Evolutionary conservation across 495 filamentous ascomycete genomes (phyloP).

Genomic region (Hypomontagnella submonticulosa): DNA sequence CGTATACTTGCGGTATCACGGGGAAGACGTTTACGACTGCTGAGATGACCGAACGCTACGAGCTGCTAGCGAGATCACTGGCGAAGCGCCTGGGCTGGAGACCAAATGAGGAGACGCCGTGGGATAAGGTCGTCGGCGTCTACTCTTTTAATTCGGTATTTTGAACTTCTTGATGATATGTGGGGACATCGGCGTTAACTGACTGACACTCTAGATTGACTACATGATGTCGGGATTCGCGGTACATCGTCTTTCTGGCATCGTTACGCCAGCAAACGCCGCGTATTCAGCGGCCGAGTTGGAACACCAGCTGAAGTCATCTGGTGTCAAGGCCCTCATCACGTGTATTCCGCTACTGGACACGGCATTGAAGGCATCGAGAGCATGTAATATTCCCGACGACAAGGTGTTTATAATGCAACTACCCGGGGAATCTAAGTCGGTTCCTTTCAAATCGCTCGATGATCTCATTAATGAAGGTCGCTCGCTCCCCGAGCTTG

Average conservation of each 20-base stretch:
- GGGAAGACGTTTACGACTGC: constrained; percentile 75
- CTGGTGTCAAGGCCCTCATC: constrained; percentile 78
- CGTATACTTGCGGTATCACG: constrained; percentile 84
- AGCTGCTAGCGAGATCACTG: constrained; percentile 75
- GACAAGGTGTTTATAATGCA: constrained; percentile 80
- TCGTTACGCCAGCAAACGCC: constrained; percentile 84
- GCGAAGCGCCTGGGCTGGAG: constrained; percentile 79
- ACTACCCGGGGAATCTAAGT: constrained; percentile 66
- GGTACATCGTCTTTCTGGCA: constrained; percentile 77
- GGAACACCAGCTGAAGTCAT: constrained; percentile 80
- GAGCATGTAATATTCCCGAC: constrained; percentile 72
- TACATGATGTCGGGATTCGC: constrained; percentile 80
- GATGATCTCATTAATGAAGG: constrained; percentile 75
- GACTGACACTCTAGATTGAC: constrained; percentile 71
- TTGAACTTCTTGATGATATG: background rate
- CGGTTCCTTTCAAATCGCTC: constrained; percentile 73
- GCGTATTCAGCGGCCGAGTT: constrained; percentile 81
- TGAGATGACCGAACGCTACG: constrained; percentile 74
- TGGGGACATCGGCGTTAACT: constrained; percentile 16
- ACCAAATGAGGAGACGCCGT: constrained; percentile 79
- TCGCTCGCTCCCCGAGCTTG: constrained; percentile 68
- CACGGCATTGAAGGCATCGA: constrained; percentile 75
- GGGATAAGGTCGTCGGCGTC: constrained; percentile 84
- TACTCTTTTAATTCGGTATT: constrained; percentile 84
- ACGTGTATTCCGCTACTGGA: constrained; percentile 81